Evolutionary conservation across 2,329 filamentous ascomycete genomes (phyloP), one percentile per base, ranked within the genome.

Genomic region (Scopulariopsis brevicaulis): DNA sequence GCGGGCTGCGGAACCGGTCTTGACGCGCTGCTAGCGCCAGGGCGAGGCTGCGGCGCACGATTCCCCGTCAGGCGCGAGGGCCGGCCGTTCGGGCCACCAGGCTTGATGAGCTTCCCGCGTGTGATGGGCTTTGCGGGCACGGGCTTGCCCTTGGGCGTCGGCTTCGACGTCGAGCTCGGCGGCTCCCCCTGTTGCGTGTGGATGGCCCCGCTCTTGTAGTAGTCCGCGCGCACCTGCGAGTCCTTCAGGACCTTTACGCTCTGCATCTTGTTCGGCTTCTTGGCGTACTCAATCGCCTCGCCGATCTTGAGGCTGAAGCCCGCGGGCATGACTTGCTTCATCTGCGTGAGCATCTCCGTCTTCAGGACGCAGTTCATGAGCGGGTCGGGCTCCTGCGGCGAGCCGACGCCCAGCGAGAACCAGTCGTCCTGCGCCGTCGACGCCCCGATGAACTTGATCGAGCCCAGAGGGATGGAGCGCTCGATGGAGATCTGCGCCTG

Each of bases 291-390:
- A 64, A 99, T 92, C 60, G 79, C 80, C 32, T 94, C 86, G n/a
- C 77, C 83, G 61, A 97, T 87, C 72, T 89, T 90, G 54, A 99
- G 74, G 68, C 85, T 90, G 68, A 96, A 82, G 11, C 89, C 85
- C 10, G 88, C 90, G 3, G 88, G 85, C 72, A 95, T 88, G 56
- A 85, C 84, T 55, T 83, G 85, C 68, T 86, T 84, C 74, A 99
- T 85, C 62, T 96, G 92, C 0, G 93, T 95, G 68, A 97, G 96
- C 72, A 99, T 86, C 68, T 99, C 94, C 0, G 94, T 99, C 77
- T 99, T 99, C 71, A 99, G 85, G 22, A 96, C 76, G 68, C 94
- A 99, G 73, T 86, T 96, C 66, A 99, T 73, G 24, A 99, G 78
- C n/a, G 94, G 91, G 70, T 99, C 94, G 0, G 94, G 80, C 69